Base-by-base conservation (phyloP, 768 basidiomycete species). In the Pilatotrama ljubarskyi region DNA sequence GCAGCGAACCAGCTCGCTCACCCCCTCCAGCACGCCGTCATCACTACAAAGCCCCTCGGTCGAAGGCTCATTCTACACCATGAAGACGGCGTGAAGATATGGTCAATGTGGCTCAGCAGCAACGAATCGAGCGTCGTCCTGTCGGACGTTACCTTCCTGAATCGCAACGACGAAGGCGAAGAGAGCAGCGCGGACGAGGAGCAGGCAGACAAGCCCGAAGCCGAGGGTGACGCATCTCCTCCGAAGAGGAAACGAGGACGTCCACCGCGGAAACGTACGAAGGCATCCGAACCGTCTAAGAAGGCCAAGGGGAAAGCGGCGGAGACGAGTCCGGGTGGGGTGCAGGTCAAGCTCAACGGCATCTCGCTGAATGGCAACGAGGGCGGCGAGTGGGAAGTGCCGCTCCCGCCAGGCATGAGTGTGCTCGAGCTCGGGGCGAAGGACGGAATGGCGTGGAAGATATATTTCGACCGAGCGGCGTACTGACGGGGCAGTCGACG, bases 391-490 rank as follows among this genome's bases (percentile, higher is more conserved):
- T 93, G 91, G 91, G 79, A 81, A 64, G 74, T 90, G 15, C 79
- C 81, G 17, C 72, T 91, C 17, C 77, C 82, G 0, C 69, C 76
- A 4, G 91, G 91, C 14, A 66, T 76, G 5, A 89, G 83, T 65
- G 73, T 84, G 17, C 70, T 93, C 26, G 91, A 93, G 70, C 74
- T 93, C 24, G 89, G 90, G 35, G 88, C 89, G 75, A 81, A 80
- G 66, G 85, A 82, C 35, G 88, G 88, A 10, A 70, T 84, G 64
- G 71, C 83, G 24, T 91, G 89, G 89, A 90, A 86, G 71, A 76
- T 88, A 22, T 87, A 87, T 69, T 73, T 86, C 48, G 70, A 70
- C 43, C 47, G 59, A 29, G 22, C 55, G 17, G 37, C 44, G 47
- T 35, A 46, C 42, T 63, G 52, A 63, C 37, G 26, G 29, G 10